Conservation (phyloP, 768 basidiomycete genomes). For the Boletus speciosus region DNA sequence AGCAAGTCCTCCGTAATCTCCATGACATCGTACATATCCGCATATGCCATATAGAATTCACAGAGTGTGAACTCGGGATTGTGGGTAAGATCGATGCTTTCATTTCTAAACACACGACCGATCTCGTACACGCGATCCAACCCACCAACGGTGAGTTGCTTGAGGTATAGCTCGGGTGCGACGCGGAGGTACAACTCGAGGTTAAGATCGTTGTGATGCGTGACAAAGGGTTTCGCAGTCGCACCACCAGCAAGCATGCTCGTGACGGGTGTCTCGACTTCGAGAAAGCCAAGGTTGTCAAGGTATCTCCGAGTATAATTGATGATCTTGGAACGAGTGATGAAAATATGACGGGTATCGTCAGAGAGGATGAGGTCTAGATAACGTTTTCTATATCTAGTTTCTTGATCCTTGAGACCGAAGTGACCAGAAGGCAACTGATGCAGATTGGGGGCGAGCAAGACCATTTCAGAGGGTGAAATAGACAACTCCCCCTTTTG, state of each 20-base stretch:
- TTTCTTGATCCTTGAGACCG: slow-evolving; percentile 96
- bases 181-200: slow-evolving; percentile 96
- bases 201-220: slow-evolving; percentile 97
- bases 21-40: slow-evolving; percentile 99
- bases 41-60: slow-evolving; percentile 99
- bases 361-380: slow-evolving; percentile 96
- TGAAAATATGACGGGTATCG: slow-evolving; percentile 83
- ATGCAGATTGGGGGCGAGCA: slow-evolving; percentile 95
- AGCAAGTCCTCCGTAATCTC: slow-evolving; percentile 91
- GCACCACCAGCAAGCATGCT: slow-evolving; percentile 95
- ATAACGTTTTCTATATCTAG: slow-evolving; percentile 97
- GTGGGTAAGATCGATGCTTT: slow-evolving; percentile 97
- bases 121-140: slow-evolving; percentile 98
- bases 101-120: slow-evolving; percentile 96
- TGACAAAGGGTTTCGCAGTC: slow-evolving; percentile 97
- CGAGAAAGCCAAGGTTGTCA: slow-evolving; percentile 90
- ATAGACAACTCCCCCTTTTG: slow-evolving; percentile 96
- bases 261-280: slow-evolving; percentile 99
- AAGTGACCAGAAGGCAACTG: slow-evolving; percentile 91
- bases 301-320: slow-evolving; percentile 92
- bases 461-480: slow-evolving; percentile 71
- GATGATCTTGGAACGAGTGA: slow-evolving; percentile 85
- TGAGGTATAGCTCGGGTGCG: slow-evolving; percentile 97
- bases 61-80: slow-evolving; percentile 99
- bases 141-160: slow-evolving; percentile 95